A percentile compares a stretch with the other conserved stretches of the same genome.
Conservation (phyloP, 2,329 filamentous ascomycete species). For the Fusarium udum region DNA sequence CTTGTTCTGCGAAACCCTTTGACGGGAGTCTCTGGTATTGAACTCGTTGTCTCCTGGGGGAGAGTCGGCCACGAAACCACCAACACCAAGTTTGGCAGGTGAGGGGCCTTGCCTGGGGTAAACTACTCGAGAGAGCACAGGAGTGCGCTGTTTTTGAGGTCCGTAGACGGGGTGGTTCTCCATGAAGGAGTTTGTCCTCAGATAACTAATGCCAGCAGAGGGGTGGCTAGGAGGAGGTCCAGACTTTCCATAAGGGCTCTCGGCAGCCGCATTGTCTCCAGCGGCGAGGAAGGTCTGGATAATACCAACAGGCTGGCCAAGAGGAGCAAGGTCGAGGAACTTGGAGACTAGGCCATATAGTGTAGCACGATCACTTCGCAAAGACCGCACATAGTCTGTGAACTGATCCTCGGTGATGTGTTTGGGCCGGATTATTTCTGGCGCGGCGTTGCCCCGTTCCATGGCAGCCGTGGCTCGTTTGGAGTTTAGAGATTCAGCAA, state of each 20-base stretch:
- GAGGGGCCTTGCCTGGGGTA: conserved; percentile 51
- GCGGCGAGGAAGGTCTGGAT: conserved; percentile 40
- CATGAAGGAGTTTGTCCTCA: conserved; percentile 63
- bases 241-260: conserved; percentile 58
- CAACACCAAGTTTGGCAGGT: conserved; percentile 61
- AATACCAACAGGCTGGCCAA: conserved; percentile 50
- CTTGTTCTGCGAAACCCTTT: conserved; percentile 31
- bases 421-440: conserved; percentile 40
- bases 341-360: conserved; percentile 65
- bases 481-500: conserved; percentile 58
- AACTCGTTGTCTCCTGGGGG: conserved; percentile 56
- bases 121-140: conserved; percentile 62
- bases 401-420: conserved; percentile 63
- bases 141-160: conserved; percentile 61
- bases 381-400: conserved; percentile 59
- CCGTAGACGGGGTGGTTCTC: conserved; percentile 71
- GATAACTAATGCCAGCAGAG: conserved; percentile 70
- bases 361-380: conserved; percentile 61
- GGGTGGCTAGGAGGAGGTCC: conserved; percentile 71
- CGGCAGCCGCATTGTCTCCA: conserved; percentile 39
- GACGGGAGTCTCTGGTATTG: conserved; percentile 45
- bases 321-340: conserved; percentile 70
- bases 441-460: conserved; percentile 49
- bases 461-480: conserved; percentile 50
- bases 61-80: conserved; percentile 61